Evolutionary conservation across 768 basidiomycete genomes (phyloP).

Genomic region (Agaricus blazei): DNA sequence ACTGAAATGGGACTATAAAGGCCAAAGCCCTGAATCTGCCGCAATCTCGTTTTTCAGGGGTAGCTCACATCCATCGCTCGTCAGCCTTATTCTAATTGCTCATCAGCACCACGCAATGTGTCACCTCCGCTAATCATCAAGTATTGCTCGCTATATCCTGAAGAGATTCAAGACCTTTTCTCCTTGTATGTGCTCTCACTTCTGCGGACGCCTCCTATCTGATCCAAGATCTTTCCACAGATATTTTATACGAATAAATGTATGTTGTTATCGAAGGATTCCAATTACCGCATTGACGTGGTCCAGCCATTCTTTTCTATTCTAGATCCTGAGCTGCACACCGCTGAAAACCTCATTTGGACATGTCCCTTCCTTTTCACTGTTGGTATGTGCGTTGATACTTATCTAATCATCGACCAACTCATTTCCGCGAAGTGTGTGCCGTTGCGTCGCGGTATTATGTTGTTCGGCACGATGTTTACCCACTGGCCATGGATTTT

Average conservation of each 20-base stretch:
- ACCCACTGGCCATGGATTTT: constrained; percentile 54
- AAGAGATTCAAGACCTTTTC: constrained; percentile 49
- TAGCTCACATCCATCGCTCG: constrained; percentile 14
- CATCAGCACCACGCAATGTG: constrained; percentile 14
- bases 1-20: constrained; percentile 20
- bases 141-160: constrained; percentile 42
- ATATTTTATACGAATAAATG: constrained; percentile 52
- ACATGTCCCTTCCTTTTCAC: constrained; percentile 57
- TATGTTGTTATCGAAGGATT: constrained; percentile 19
- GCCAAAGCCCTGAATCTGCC: constrained; percentile 32
- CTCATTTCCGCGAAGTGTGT: constrained; percentile 43
- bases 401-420: not conserved
- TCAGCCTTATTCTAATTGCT: constrained; percentile 4
- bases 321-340: constrained; percentile 52
- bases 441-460: constrained; percentile 68
- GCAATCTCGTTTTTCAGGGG: constrained; percentile 31
- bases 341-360: constrained; percentile 46
- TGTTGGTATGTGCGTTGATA: constrained; percentile 37
- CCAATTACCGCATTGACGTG: not conserved
- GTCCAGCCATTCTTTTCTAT: constrained; percentile 52
- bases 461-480: constrained; percentile 46
- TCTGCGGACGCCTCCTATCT: not conserved
- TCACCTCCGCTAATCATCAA: constrained; percentile 42
- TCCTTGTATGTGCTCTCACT: constrained; percentile 33
- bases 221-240: constrained; percentile 19